phyloP scores from a whole-genome alignment of 192 early-diverging fungal genomes.

The Umbelopsis sp. region DNA sequence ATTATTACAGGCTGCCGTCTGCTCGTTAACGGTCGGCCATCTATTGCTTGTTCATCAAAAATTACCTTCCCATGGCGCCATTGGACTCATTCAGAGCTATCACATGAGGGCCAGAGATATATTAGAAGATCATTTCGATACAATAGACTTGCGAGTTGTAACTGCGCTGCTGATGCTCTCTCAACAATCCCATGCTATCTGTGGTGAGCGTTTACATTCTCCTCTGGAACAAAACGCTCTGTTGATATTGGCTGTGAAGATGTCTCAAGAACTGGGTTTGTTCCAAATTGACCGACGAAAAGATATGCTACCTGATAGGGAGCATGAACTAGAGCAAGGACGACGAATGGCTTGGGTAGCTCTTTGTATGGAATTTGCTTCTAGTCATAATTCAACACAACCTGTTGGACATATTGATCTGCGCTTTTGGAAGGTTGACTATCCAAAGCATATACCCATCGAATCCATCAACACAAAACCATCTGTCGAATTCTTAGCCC shows the following conservation, averaged over 20 bases:
- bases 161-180: conserved; percentile 36
- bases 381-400: conserved; percentile 24
- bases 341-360: conserved; percentile 36
- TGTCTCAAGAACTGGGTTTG: conserved; percentile 25
- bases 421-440: conserved; percentile 32
- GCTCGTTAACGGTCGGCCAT: conserved; percentile 33
- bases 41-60: conserved; percentile 23
- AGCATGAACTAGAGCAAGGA: conserved; percentile 21
- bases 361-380: conserved; percentile 36
- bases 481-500: conserved; percentile 24
- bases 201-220: conserved; percentile 17
- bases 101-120: conserved; percentile 22
- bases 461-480: neutral
- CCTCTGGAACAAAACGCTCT: conserved; percentile 10
- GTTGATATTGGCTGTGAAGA: conserved; percentile 14
- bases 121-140: conserved; percentile 39
- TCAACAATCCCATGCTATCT: conserved; percentile 20
- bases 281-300: conserved; percentile 22
- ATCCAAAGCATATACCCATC: conserved; percentile 15
- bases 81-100: conserved; percentile 25
- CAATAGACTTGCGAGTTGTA: conserved; percentile 25
- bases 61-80: neutral
- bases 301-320: neutral
- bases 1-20: conserved; percentile 28
- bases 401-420: conserved; percentile 26